Conservation (phyloP, 352 stramenopile species). For the Phytophthora uliginosa region DNA sequence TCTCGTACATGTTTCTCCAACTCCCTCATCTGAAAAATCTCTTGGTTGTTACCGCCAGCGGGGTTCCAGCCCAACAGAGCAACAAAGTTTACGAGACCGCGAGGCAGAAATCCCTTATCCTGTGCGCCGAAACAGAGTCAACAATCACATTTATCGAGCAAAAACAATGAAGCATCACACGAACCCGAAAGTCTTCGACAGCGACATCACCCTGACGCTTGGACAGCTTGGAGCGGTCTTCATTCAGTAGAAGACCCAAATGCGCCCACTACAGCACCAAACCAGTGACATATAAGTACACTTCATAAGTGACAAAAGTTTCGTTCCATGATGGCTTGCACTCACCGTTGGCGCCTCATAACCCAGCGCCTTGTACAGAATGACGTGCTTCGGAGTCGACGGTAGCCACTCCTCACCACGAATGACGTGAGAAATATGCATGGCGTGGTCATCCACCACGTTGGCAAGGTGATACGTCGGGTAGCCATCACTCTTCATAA, state of each 20-base stretch:
- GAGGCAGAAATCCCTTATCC: constrained; percentile 96
- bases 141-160: constrained; percentile 5
- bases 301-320: neutral
- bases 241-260: constrained; percentile 96
- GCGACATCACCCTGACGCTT: constrained; percentile 98
- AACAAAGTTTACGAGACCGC: constrained; percentile 98
- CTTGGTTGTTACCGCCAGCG: constrained; percentile 96
- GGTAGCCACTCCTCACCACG: constrained; percentile 96
- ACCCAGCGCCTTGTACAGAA: constrained; percentile 92
- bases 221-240: constrained; percentile 98
- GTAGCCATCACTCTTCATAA: constrained; percentile 96
- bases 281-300: constrained; percentile 6
- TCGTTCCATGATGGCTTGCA: neutral
- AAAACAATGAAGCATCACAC: constrained; percentile 11
- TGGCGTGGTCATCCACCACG: constrained; percentile 97
- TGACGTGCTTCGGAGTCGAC: constrained; percentile 92
- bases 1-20: constrained; percentile 73
- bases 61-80: constrained; percentile 98
- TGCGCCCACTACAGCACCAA: constrained; percentile 79
- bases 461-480: constrained; percentile 95
- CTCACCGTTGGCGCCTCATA: constrained; percentile 73
- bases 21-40: constrained; percentile 97
- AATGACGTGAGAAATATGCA: constrained; percentile 99
- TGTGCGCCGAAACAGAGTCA: constrained; percentile 29
- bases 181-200: constrained; percentile 97